These are phyloP conservation scores for Paecilomyces formosus DNA, from an alignment of 2,329 filamentous ascomycete species.

Conservation along the genomic window DNA sequence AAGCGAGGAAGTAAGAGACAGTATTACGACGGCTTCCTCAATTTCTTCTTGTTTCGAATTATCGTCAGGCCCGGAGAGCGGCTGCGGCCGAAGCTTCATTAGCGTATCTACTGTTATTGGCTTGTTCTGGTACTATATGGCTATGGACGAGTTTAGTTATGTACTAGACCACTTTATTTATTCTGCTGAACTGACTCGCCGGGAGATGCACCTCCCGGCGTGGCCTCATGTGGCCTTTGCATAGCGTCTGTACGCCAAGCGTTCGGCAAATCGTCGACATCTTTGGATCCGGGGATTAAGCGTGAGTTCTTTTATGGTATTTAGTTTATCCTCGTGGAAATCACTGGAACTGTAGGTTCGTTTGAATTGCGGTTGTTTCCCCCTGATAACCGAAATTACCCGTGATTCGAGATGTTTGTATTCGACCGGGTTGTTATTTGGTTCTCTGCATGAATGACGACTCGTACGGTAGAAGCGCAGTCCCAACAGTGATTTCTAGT, in stretches of 20 bases:
- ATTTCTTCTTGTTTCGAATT: neutral
- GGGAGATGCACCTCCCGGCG: neutral
- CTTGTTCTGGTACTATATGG: too few relatives aligned
- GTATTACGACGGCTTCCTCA: neutral
- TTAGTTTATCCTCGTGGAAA: neutral
- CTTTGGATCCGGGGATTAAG: neutral
- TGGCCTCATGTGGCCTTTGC: neutral
- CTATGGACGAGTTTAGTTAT: too few relatives aligned
- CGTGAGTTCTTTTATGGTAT: neutral
- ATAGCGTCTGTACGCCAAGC: neutral
- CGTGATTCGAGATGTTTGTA: neutral
- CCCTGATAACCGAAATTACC: neutral
- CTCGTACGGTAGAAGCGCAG: too few relatives aligned
- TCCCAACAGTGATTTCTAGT: too few relatives aligned
- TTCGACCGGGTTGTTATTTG: neutral
- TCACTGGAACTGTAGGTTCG: neutral
- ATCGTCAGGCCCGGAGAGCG: neutral
- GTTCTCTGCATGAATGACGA: neutral
- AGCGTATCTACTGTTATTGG: too few relatives aligned
- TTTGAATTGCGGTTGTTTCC: neutral
- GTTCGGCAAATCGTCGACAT: neutral
- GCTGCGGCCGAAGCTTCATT: neutral
- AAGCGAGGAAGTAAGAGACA: too few relatives aligned
- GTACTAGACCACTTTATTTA: neutral
- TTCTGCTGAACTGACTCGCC: neutral